Conservation (phyloP, 225 moss, liverwort and hornwort species). For the Marchantia paleacea region DNA sequence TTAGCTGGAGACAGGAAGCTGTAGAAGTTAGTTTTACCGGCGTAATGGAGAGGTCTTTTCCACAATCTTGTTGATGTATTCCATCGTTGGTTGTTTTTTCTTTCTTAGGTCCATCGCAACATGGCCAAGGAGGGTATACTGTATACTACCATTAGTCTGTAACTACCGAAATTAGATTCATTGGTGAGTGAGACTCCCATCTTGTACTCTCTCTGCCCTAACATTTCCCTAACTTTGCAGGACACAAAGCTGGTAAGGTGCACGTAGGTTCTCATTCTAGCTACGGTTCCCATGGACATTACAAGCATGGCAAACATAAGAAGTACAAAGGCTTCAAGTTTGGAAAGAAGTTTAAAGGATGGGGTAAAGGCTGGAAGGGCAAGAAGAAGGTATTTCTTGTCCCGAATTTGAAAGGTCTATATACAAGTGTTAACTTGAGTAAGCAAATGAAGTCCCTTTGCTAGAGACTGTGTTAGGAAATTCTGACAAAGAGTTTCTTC, state of each 20-base stretch:
- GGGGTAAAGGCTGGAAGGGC: constrained; percentile 25
- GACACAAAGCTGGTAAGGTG: constrained; percentile 21
- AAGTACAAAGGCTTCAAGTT: constrained; percentile 28
- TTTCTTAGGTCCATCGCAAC: constrained; percentile 5
- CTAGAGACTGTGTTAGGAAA: neutral
- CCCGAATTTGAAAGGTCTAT: neutral
- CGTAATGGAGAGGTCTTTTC: neutral
- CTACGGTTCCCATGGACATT: constrained; percentile 14
- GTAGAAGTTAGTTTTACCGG: neutral
- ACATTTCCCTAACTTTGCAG: constrained; percentile 15
- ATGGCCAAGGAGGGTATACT: constrained; percentile 19
- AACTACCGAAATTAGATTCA: constrained; percentile 11
- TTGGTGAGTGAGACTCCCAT: constrained; percentile 25
- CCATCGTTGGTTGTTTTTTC: neutral
- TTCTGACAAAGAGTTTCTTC: neutral
- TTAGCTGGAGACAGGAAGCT: neutral
- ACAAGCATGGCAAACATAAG: constrained; percentile 41
- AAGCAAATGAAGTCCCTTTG: neutral
- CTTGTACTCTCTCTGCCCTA: neutral
- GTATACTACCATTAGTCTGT: constrained; percentile 8
- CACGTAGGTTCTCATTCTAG: constrained; percentile 37
- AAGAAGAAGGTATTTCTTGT: constrained; percentile 27
- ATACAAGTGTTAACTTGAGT: neutral
- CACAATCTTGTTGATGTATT: neutral
- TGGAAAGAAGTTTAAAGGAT: constrained; percentile 20